Conservation (phyloP, 495 filamentous ascomycete species). For the Neurospora sp. region DNA sequence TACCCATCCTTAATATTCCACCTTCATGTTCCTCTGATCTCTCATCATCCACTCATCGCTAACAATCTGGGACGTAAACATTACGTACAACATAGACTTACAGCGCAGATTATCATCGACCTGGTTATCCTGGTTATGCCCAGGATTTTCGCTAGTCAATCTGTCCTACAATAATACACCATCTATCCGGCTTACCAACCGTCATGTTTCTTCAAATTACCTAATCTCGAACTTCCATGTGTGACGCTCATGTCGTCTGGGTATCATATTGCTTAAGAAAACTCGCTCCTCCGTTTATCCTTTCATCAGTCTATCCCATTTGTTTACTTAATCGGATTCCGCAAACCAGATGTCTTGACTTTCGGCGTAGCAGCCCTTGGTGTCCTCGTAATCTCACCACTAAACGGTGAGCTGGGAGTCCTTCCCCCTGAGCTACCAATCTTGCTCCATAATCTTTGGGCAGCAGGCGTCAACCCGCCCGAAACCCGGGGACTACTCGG, state of each 20-base stretch:
- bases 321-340: slow-evolving; percentile 12
- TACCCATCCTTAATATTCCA: neutral
- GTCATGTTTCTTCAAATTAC: neutral
- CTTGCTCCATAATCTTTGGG: slow-evolving; percentile 61
- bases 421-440: slow-evolving; percentile 46
- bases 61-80: neutral
- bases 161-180: neutral
- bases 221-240: neutral
- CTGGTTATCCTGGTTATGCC: neutral
- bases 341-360: slow-evolving; percentile 14
- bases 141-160: neutral
- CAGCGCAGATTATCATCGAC: neutral
- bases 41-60: neutral
- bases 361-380: slow-evolving; percentile 21
- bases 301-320: neutral
- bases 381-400: slow-evolving; percentile 21
- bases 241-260: neutral
- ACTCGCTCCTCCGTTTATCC: neutral
- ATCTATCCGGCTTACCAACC: neutral
- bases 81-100: neutral
- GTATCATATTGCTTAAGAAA: slow-evolving; percentile 7
- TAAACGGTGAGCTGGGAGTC: slow-evolving; percentile 40
- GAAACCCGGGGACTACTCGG: slow-evolving; percentile 59
- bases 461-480: slow-evolving; percentile 64
- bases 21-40: neutral